Conservation (phyloP, 2,329 filamentous ascomycete species). For the Penicillium sp. region DNA sequence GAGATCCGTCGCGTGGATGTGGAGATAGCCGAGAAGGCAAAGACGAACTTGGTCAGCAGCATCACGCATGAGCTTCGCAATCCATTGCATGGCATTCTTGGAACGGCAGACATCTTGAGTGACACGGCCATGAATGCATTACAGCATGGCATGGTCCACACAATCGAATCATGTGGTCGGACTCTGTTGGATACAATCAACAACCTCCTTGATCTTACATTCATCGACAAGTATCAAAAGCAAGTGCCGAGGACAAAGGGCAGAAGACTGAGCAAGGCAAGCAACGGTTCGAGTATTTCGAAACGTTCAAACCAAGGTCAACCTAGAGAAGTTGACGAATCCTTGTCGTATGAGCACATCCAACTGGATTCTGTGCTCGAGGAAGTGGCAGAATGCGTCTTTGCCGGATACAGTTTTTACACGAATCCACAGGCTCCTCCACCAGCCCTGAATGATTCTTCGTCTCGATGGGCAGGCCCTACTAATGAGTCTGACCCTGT, state of each 20-base stretch:
- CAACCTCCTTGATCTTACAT: slow-evolving; percentile 36
- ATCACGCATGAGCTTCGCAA: slow-evolving; percentile 40
- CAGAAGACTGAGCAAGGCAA: neutral
- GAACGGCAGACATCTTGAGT: slow-evolving; percentile 34
- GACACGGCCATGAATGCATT: slow-evolving; percentile 31
- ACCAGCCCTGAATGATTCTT: slow-evolving; percentile 2
- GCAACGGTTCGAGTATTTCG: neutral
- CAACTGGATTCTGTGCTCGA: slow-evolving; percentile 25
- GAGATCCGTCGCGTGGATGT: slow-evolving; percentile 35
- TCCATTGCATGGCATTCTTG: slow-evolving; percentile 40
- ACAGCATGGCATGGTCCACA: slow-evolving; percentile 35
- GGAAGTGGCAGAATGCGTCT: slow-evolving; percentile 27
- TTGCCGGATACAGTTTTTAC: slow-evolving; percentile 30
- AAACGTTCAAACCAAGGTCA: neutral
- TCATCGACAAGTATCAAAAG: slow-evolving; percentile 27
- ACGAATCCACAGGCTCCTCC: slow-evolving; percentile 14
- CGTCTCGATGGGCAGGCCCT: slow-evolving; percentile 1
- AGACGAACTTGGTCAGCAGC: slow-evolving; percentile 35
- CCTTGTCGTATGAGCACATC: slow-evolving; percentile 1
- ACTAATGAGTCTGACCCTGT: neutral
- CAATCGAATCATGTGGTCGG: slow-evolving; percentile 43
- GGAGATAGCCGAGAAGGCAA: slow-evolving; percentile 33
- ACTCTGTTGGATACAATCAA: slow-evolving; percentile 48
- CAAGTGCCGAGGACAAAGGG: neutral
- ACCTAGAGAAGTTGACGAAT: neutral